Base-by-base conservation (phyloP, 805 yeast genomes). In the Yamadazyma nakazawae region DNA sequence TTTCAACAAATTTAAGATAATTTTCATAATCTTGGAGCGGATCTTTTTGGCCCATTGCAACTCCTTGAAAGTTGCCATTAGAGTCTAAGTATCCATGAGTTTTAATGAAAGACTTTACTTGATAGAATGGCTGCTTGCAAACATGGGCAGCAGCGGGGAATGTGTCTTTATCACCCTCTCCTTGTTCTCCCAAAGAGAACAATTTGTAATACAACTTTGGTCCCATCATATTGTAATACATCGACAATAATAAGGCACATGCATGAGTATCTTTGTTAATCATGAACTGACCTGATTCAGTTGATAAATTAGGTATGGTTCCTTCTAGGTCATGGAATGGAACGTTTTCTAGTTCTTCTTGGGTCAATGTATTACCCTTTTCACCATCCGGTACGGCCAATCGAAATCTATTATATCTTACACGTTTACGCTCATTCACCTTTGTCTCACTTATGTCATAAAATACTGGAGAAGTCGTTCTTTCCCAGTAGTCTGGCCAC, bases 211-310 rank as follows among this genome's bases (percentile, higher is more conserved):
- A 84, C 46, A 75, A 68, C 8, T 73, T 64, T 28, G 84, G 85
- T 0, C 89, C 89, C 58, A 74, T 79, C 45, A 80, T 67, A 55
- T 84, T 84, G 63, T 85, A 85, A 62, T 82, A 85, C 34, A 82
- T 61, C 0, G 88, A 75, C 41, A 85, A 66, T 50, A 84, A 65
- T 43, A 85, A 64, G 2, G 85, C 76, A 54, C 68, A 67, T 40
- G 79, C 77, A 58, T 85, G 90, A 1, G 74, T 68, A 32, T 64
- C 66, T 61, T 82, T 84, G 55, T 80, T 76, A 40, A 84, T 71
- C 43, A 82, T 57, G 46, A 85, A 57, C 58, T 84, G 87, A 2
- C 90, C 91, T 1, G 85, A 78, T 63, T 84, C 90, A 2, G 87
- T 74, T 0, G 89, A 79, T 46, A 79, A 75, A 54, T 84, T 85